Evolutionary conservation across 768 basidiomycete species (phyloP), one percentile per base, ranked within the genome.

Genomic region (Guyanaporus albipodus): DNA sequence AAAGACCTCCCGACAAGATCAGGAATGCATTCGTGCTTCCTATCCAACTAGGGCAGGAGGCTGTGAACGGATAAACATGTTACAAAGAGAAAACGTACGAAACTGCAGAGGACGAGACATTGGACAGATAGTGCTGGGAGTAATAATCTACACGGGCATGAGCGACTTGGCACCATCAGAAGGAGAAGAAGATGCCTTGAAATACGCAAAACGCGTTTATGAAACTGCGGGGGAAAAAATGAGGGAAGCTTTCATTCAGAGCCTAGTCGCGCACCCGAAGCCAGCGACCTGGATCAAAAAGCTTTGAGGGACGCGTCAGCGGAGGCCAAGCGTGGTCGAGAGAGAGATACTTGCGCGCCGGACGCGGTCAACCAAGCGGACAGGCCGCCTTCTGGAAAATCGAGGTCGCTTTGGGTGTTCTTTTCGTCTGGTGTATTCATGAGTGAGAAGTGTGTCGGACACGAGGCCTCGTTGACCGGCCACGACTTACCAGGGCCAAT

Each of bases 11-110:
- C 0, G 71, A 69, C 17, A 78, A 52, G 6, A 72, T 56, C 14
- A 79, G 55, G 38, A 75, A 70, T 2, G 76, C 54, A 44, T 78
- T 75, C 4, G 71, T 64, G 39, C 77, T 76, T 21, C 78, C 79
- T 51, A 81, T 73, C 68, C 68, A 73, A 6, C 67, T 70, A 46
- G 28, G 40, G 40, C 1, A 19, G 10, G 15, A n/a, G 6, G n/a
- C 49, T 23, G n/a, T n/a, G 43, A 28, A 33, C 10, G 12, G 31
- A 28, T 28, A n/a, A 15, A 19, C 8, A 19, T 8, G 10, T n/a
- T 6, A n/a, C 3, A 29, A 3, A 27, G 27, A 36, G 27, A 4
- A 44, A 38, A 42, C 69, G 38, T 45, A 64, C 71, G 71, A 66
- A 33, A 73, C 65, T 12, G 61, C 39, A 14, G 73, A 72, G 1